These are phyloP conservation scores for Cryptococcus hybrid DNA, from an alignment of 1,284 basidiomycete species.

Conservation along the genomic window DNA sequence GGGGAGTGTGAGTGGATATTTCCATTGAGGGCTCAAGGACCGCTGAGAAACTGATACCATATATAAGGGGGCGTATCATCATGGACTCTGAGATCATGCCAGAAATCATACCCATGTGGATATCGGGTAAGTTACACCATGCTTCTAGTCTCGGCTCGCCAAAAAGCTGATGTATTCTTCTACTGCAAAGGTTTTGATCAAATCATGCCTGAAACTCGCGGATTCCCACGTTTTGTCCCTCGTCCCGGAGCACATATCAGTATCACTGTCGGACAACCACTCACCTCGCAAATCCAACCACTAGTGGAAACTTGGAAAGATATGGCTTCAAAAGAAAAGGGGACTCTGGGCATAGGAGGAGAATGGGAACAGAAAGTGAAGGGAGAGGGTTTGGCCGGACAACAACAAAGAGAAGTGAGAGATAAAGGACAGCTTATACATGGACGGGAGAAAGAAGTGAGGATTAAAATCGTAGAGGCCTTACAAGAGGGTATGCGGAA, in stretches of 20 bases:
- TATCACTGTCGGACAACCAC: slow-evolving; percentile 43
- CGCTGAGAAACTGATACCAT: not conserved
- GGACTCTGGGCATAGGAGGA: slow-evolving; percentile 29
- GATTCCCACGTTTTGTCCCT: slow-evolving; percentile 40
- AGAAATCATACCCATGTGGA: slow-evolving; percentile 90
- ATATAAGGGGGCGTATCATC: slow-evolving; percentile 69
- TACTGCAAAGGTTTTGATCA: slow-evolving; percentile 68
- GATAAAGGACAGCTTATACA: slow-evolving; percentile 21
- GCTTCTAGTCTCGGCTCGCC: not conserved
- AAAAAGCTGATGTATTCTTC: not conserved
- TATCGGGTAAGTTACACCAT: slow-evolving; percentile 60
- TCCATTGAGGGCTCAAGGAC: not conserved
- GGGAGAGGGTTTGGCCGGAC: slow-evolving; percentile 11
- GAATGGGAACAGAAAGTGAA: slow-evolving; percentile 19
- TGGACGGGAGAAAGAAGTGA: slow-evolving; percentile 28
- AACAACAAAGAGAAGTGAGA: slow-evolving; percentile 23
- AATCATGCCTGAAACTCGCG: slow-evolving; percentile 81
- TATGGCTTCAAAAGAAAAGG: slow-evolving; percentile 45
- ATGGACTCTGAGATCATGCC: slow-evolving; percentile 74
- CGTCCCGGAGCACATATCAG: slow-evolving; percentile 39
- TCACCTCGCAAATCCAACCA: slow-evolving; percentile 40
- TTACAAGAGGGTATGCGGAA: slow-evolving; percentile 36
- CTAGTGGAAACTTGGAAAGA: slow-evolving; percentile 39
- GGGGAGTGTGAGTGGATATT: slow-evolving; percentile 75
- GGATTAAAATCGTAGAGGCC: slow-evolving; percentile 30